These are phyloP conservation scores for Porphyrellus cyaneotinctus DNA, from an alignment of 768 basidiomycete genomes.

Conservation along the genomic window DNA sequence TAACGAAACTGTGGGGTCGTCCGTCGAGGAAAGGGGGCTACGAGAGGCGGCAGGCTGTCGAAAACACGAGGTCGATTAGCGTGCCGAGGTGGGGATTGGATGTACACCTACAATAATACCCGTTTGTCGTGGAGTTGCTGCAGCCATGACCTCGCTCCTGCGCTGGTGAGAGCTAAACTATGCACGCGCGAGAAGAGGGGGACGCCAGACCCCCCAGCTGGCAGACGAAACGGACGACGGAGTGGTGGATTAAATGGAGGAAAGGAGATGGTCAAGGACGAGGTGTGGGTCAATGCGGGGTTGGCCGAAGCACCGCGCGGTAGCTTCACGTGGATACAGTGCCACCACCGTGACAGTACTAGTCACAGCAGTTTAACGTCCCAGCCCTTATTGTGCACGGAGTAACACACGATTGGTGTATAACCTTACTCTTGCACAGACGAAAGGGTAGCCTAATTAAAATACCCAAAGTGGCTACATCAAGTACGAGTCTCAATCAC, in stretches of 20 bases:
- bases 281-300: neutral
- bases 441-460: too few relatives aligned
- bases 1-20: constrained; percentile 6
- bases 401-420: too few relatives aligned
- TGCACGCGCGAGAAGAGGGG: constrained; percentile 1
- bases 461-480: too few relatives aligned
- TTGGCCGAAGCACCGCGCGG: neutral
- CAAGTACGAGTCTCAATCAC: too few relatives aligned
- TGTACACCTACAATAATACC: constrained; percentile 16
- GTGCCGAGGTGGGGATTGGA: neutral
- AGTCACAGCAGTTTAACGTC: too few relatives aligned
- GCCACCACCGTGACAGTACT: too few relatives aligned
- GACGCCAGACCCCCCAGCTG: constrained; percentile 7
- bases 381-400: too few relatives aligned
- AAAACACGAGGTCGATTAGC: constrained; percentile 12
- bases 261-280: neutral
- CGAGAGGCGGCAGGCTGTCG: constrained; percentile 10
- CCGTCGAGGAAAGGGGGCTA: constrained; percentile 4
- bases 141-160: constrained; percentile 18
- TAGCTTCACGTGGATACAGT: neutral
- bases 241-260: neutral
- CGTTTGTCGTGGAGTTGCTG: constrained; percentile 13
- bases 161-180: neutral
- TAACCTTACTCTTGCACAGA: too few relatives aligned
- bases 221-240: neutral